Conservation (phyloP, 192 early-diverging fungal species). For the Paraglomus brasilianum region DNA sequence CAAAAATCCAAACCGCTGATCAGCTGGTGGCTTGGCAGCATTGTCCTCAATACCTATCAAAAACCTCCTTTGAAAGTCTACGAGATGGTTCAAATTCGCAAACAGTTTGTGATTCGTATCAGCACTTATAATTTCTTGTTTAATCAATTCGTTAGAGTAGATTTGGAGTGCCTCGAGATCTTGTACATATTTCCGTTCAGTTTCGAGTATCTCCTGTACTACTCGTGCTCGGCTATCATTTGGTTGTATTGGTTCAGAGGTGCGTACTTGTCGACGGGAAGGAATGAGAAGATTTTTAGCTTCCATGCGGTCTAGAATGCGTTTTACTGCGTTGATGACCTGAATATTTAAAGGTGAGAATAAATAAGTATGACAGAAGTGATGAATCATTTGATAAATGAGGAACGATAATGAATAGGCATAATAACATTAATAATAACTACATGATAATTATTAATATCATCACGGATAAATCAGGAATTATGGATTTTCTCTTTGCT, state of each 20-base stretch:
- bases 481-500: background rate
- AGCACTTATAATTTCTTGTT: slow-evolving; percentile 67
- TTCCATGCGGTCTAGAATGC: slow-evolving; percentile 78
- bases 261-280: slow-evolving; percentile 38
- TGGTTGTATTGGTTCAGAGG: slow-evolving; percentile 60
- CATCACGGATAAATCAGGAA: background rate
- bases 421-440: no score
- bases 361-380: slow-evolving; percentile 26
- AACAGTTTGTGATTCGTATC: slow-evolving; percentile 85
- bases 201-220: slow-evolving; percentile 87
- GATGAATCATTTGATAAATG: background rate
- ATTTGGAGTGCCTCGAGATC: slow-evolving; percentile 82
- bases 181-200: slow-evolving; percentile 88
- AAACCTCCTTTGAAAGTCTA: slow-evolving; percentile 96
- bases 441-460: background rate
- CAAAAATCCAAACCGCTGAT: slow-evolving; percentile 87
- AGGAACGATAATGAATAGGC: no score
- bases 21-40: slow-evolving; percentile 61
- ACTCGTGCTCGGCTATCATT: slow-evolving; percentile 87
- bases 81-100: slow-evolving; percentile 88
- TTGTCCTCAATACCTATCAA: slow-evolving; percentile 86
- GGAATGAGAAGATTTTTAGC: slow-evolving; percentile 53
- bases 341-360: slow-evolving; percentile 36
- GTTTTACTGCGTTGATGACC: slow-evolving; percentile 82
- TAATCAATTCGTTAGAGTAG: slow-evolving; percentile 70